Conservation (phyloP, 192 early-diverging fungal genomes). For the Gamsiella multidivaricata region DNA sequence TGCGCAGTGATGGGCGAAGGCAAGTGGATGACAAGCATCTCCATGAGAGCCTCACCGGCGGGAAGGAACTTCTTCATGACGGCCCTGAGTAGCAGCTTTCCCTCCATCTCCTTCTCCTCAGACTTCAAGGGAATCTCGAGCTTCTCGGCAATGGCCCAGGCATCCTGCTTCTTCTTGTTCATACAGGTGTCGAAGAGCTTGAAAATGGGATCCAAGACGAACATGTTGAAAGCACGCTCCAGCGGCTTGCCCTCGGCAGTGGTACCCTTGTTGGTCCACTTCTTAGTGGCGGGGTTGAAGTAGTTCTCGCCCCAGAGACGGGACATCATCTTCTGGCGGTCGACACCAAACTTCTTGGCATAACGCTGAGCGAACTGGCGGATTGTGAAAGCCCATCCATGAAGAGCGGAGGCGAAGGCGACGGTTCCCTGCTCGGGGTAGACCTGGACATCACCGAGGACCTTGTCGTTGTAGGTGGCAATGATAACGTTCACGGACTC, state of each 20-base stretch:
- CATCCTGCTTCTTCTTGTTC: slow-evolving; percentile 96
- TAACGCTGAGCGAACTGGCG: slow-evolving; percentile 97
- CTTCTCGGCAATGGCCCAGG: slow-evolving; percentile 81
- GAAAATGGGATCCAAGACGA: slow-evolving; percentile 98
- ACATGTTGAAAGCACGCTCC: slow-evolving; percentile 98
- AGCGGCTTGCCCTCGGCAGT: slow-evolving; percentile 81
- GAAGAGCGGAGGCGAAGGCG: slow-evolving; percentile 97
- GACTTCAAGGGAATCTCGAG: slow-evolving; percentile 84
- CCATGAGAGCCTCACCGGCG: slow-evolving; percentile 95
- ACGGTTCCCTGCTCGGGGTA: slow-evolving; percentile 96
- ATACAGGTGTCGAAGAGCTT: slow-evolving; percentile 95
- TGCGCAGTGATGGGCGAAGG: slow-evolving; percentile 95
- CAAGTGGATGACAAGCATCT: slow-evolving; percentile 99
- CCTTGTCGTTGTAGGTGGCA: slow-evolving; percentile 90
- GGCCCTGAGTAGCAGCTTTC: slow-evolving; percentile 94
- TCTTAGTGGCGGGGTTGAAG: slow-evolving; percentile 98
- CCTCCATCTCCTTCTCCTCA: slow-evolving; percentile 91
- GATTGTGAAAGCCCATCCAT: slow-evolving; percentile 99
- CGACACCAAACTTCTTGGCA: slow-evolving; percentile 98
- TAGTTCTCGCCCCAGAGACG: slow-evolving; percentile 99
- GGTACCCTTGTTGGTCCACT: slow-evolving; percentile 88
- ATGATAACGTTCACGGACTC: slow-evolving; percentile 99
- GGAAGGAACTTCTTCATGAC: slow-evolving; percentile 99
- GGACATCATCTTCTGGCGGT: slow-evolving; percentile 94
- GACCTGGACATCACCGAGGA: slow-evolving; percentile 91